Evolutionary conservation across 2,329 filamentous ascomycete species (phyloP).

Genomic region (Scleromitrula shiraiana): DNA sequence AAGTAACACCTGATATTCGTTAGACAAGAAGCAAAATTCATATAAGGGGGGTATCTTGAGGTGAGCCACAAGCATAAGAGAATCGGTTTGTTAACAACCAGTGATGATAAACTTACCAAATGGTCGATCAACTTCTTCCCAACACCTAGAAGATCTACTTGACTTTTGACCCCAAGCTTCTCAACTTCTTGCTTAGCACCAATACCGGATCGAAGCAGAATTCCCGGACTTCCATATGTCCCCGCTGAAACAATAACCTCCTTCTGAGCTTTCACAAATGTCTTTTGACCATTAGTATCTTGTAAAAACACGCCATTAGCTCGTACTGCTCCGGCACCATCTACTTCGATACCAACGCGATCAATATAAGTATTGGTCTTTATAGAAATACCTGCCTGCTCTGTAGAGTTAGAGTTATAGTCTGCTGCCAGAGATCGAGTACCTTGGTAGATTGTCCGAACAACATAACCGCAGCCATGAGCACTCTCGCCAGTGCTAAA

Average conservation of each 20-base stretch:
- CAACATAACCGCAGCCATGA: neutral
- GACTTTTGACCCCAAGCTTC: constrained; percentile 34
- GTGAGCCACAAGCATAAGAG: neutral
- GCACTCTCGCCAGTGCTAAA: neutral
- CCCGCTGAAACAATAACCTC: constrained; percentile 45
- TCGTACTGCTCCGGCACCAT: neutral
- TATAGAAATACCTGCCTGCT: neutral
- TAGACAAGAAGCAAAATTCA: neutral
- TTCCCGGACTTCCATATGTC: constrained; percentile 42
- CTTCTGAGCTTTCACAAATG: constrained; percentile 16
- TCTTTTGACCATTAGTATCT: neutral
- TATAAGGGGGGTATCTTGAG: neutral
- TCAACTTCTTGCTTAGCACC: constrained; percentile 37
- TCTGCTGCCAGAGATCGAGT: neutral
- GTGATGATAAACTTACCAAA: neutral
- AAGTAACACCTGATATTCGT: neutral
- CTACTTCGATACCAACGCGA: neutral
- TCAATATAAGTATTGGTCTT: neutral
- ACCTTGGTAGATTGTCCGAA: neutral
- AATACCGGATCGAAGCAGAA: constrained; percentile 44
- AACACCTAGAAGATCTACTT: constrained; percentile 41
- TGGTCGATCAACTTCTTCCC: constrained; percentile 44
- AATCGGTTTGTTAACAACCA: too few relatives aligned
- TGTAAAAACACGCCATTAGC: neutral
- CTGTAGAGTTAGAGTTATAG: neutral